phyloP scores from a whole-genome alignment of 306 rosid species.

The Senna tora region DNA sequence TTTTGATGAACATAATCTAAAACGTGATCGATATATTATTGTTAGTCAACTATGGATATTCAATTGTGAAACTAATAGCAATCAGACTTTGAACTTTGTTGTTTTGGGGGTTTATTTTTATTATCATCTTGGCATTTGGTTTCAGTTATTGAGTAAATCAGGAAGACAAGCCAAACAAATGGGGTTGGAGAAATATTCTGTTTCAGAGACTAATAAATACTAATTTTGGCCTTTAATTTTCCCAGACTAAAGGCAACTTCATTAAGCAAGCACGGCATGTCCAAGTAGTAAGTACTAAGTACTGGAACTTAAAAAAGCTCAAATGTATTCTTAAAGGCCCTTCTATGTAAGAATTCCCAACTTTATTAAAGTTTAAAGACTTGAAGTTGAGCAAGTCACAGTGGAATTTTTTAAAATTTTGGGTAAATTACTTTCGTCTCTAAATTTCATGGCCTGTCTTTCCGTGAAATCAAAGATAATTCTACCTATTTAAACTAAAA shows the following conservation, averaged over 20 bases:
- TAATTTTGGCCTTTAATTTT: not conserved
- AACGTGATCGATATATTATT: not conserved
- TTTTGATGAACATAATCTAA: not conserved
- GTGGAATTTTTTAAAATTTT: not conserved
- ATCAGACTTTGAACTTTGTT: not conserved
- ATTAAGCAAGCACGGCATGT: not conserved
- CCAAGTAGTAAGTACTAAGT: too few relatives aligned
- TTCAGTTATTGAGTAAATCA: not conserved
- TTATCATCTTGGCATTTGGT: not conserved
- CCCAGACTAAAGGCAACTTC: not conserved
- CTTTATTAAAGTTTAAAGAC: not conserved
- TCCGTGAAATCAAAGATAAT: too few relatives aligned
- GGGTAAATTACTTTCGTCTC: too few relatives aligned
- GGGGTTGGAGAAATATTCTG: not conserved
- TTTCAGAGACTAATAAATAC: not conserved
- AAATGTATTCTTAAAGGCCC: not conserved
- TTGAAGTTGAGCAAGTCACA: not conserved
- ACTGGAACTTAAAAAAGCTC: not conserved
- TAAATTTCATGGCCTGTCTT: too few relatives aligned
- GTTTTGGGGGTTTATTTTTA: slow-evolving; percentile 8
- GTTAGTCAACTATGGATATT: slow-evolving; percentile 3
- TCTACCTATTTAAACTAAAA: too few relatives aligned
- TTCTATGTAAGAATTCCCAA: not conserved
- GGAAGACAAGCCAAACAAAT: not conserved
- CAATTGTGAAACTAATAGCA: slow-evolving; percentile 11